Evolutionary conservation across 768 basidiomycete genomes (phyloP).

Genomic region (Russula abietina): DNA sequence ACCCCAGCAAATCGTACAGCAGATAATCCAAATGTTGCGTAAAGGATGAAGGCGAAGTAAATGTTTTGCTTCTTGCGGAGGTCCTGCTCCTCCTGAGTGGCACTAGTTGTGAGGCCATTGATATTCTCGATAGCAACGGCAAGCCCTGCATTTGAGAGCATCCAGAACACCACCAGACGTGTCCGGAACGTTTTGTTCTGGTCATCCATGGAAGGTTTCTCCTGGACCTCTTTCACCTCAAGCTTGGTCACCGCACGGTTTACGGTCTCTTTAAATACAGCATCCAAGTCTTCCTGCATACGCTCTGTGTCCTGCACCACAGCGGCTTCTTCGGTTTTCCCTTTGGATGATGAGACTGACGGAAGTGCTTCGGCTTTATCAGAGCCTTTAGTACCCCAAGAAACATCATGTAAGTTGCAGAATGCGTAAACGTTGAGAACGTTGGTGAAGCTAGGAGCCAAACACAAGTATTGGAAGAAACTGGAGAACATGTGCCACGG

Average conservation of each 20-base stretch:
- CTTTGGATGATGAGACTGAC: conserved; percentile 79
- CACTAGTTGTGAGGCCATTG: conserved; percentile 48
- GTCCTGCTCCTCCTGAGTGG: conserved; percentile 36
- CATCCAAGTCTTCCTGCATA: conserved; percentile 84
- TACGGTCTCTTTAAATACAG: conserved; percentile 87
- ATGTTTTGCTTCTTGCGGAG: conserved; percentile 43
- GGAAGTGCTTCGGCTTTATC: conserved; percentile 93
- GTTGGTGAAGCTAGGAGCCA: conserved; percentile 92
- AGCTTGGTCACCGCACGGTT: conserved; percentile 78
- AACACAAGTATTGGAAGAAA: conserved; percentile 82
- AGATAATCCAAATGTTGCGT: conserved; percentile 70
- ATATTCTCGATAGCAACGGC: conserved; percentile 73
- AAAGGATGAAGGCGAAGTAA: conserved; percentile 76
- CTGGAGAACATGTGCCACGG: conserved; percentile 98
- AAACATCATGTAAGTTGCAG: conserved; percentile 92
- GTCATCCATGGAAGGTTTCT: conserved; percentile 84
- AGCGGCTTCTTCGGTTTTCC: conserved; percentile 61
- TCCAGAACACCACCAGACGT: conserved; percentile 77
- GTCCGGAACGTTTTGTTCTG: conserved; percentile 91
- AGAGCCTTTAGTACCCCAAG: conserved; percentile 93
- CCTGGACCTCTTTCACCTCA: conserved; percentile 54
- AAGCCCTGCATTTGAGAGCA: conserved; percentile 63
- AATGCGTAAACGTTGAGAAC: conserved; percentile 96
- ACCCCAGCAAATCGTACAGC: conserved; percentile 72
- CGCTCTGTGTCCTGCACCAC: conserved; percentile 84